A percentile compares a stretch with the other conserved stretches of the same genome.
Conservation (phyloP, 164 flowering plant species). For the Vitis rotundifolia region DNA sequence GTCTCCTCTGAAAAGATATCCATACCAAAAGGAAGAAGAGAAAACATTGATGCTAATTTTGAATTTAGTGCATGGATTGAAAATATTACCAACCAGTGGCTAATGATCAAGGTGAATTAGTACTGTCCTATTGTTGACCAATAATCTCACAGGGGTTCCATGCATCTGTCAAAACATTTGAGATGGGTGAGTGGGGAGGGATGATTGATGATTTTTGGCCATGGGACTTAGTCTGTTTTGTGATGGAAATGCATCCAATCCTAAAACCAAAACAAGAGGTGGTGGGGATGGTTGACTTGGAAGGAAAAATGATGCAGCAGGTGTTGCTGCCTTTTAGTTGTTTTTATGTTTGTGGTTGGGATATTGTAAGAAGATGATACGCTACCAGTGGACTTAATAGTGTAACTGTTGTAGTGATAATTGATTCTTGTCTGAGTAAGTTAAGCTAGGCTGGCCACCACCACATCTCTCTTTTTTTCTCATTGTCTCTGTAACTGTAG, state of each 20-base stretch:
- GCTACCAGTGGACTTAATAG: not conserved
- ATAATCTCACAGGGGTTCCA: no score
- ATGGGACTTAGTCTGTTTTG: not conserved
- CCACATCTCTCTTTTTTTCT: not conserved
- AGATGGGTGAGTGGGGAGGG: not conserved
- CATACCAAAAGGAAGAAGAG: not conserved
- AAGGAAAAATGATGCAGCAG: not conserved
- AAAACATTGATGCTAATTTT: not conserved
- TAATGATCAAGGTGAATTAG: no score
- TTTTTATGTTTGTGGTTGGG: not conserved
- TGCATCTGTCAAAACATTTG: no score
- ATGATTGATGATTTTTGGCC: not conserved
- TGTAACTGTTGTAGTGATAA: not conserved
- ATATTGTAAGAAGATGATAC: no score
- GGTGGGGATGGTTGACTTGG: not conserved
- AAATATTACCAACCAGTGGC: no score
- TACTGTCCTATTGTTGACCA: no score
- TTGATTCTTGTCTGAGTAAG: not conserved
- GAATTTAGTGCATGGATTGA: no score
- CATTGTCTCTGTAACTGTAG: not conserved
- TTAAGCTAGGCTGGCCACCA: conserved; percentile 1
- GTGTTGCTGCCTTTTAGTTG: not conserved
- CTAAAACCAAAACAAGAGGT: not conserved
- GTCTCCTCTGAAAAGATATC: not conserved
- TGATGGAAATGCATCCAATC: not conserved